These are phyloP conservation scores for Saccharomycopsis schoenii DNA, from an alignment of 805 yeast genomes.

Conservation along the genomic window DNA sequence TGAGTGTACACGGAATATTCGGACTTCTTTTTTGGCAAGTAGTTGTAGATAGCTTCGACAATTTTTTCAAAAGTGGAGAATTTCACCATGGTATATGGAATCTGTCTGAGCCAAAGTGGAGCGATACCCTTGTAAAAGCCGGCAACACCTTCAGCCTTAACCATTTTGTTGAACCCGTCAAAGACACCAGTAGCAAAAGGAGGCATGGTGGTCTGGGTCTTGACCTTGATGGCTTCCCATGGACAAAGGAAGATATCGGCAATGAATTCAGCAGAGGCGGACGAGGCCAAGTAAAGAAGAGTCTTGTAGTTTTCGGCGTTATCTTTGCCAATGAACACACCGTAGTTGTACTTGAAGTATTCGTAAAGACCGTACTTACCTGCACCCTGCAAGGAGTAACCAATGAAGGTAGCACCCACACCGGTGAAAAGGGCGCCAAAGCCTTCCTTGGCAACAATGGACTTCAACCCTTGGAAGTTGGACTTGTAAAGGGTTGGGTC, in stretches of 20 bases:
- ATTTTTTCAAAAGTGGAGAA: constrained; percentile 91
- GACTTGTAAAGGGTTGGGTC: constrained; percentile 61
- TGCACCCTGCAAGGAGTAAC: constrained; percentile 94
- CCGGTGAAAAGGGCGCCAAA: constrained; percentile 73
- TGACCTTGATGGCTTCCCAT: constrained; percentile 89
- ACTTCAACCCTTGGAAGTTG: constrained; percentile 72
- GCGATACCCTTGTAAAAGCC: constrained; percentile 81
- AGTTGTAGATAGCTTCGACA: constrained; percentile 67
- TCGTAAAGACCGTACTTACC: constrained; percentile 97
- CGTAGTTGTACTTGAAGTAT: constrained; percentile 72
- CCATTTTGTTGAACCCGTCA: constrained; percentile 59
- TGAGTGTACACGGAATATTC: constrained; percentile 68
- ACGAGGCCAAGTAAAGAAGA: constrained; percentile 66
- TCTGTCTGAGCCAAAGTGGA: constrained; percentile 93
- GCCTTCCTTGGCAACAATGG: constrained; percentile 69
- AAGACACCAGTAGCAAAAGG: constrained; percentile 59
- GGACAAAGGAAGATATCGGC: constrained; percentile 92
- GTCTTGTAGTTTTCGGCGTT: constrained; percentile 57
- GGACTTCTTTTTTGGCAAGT: constrained; percentile 61
- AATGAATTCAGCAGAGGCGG: constrained; percentile 89
- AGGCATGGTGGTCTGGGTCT: constrained; percentile 87
- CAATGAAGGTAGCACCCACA: constrained; percentile 83
- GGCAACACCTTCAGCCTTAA: constrained; percentile 57
- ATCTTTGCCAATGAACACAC: constrained; percentile 56
- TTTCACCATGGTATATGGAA: constrained; percentile 98